phyloP scores from a whole-genome alignment of 2,329 filamentous ascomycete genomes.

The Aspergillus sp. region DNA sequence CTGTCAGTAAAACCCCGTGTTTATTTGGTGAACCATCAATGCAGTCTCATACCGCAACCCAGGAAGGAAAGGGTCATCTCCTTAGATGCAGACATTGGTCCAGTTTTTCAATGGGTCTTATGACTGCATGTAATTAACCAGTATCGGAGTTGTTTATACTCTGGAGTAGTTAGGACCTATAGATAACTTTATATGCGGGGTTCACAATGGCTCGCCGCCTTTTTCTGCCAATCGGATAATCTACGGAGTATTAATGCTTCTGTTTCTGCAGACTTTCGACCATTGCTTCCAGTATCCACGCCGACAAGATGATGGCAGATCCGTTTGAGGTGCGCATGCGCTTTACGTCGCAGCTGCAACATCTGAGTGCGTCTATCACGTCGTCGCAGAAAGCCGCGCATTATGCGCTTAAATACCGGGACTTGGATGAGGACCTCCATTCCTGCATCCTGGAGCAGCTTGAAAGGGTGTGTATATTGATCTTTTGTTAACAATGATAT shows the following conservation, averaged over 20 bases:
- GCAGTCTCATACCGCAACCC: conserved; percentile 15
- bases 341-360: conserved; percentile 82
- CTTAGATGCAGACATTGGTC: neutral
- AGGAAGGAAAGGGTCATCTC: conserved; percentile 10
- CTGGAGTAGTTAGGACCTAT: no score
- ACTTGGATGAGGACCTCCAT: conserved; percentile 95
- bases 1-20: neutral
- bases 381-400: conserved; percentile 87
- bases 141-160: no score
- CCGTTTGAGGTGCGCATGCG: conserved; percentile 98
- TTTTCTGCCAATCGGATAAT: no score
- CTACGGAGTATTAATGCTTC: no score
- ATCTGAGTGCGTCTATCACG: conserved; percentile 81
- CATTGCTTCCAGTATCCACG: neutral
- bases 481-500: neutral
- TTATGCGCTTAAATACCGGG: conserved; percentile 87
- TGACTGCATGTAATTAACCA: neutral
- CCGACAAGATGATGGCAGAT: conserved; percentile 56
- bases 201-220: no score
- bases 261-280: no score
- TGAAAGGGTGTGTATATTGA: conserved; percentile 54
- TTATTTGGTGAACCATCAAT: conserved; percentile 8
- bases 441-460: conserved; percentile 95
- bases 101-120: neutral
- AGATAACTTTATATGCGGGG: no score